phyloP scores from a whole-genome alignment of 805 yeast species.

The Saccharomycopsis babjevae region DNA sequence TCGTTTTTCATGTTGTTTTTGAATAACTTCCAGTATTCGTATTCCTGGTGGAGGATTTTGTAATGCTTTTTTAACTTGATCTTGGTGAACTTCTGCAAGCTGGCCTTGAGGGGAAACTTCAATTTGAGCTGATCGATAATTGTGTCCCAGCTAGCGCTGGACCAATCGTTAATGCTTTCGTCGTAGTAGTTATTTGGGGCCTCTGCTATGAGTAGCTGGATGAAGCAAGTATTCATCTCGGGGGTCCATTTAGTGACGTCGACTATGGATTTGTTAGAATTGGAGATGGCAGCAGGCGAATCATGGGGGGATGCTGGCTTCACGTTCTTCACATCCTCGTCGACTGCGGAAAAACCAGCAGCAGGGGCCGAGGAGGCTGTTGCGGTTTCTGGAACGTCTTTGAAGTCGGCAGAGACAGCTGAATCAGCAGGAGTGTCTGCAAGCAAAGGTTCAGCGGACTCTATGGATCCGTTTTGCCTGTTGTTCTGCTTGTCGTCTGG shows the following conservation, averaged over 20 bases:
- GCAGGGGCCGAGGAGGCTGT: too few species aligned
- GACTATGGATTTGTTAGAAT: background rate
- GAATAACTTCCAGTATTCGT: conserved; percentile 14
- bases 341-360: too few species aligned
- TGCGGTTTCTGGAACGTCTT: too few species aligned
- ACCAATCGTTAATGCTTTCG: conserved; percentile 16
- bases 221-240: conserved; percentile 16
- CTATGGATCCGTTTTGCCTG: too few species aligned
- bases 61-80: conserved; percentile 15
- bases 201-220: conserved; percentile 12
- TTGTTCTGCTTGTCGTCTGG: too few species aligned
- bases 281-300: too few species aligned
- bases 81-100: conserved; percentile 13
- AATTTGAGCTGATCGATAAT: conserved; percentile 13
- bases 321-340: too few species aligned
- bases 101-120: conserved; percentile 16
- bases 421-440: too few species aligned
- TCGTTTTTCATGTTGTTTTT: conserved; percentile 11
- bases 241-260: conserved; percentile 17
- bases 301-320: too few species aligned
- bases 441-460: too few species aligned
- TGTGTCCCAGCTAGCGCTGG: conserved; percentile 12
- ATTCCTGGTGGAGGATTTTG: conserved; percentile 14
- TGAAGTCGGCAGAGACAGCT: too few species aligned
- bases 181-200: conserved; percentile 11